A percentile compares a stretch with the other conserved stretches of the same genome.
These are phyloP conservation scores for Penicillium arizonense DNA, from an alignment of 495 filamentous ascomycete genomes.

Conservation along the genomic window DNA sequence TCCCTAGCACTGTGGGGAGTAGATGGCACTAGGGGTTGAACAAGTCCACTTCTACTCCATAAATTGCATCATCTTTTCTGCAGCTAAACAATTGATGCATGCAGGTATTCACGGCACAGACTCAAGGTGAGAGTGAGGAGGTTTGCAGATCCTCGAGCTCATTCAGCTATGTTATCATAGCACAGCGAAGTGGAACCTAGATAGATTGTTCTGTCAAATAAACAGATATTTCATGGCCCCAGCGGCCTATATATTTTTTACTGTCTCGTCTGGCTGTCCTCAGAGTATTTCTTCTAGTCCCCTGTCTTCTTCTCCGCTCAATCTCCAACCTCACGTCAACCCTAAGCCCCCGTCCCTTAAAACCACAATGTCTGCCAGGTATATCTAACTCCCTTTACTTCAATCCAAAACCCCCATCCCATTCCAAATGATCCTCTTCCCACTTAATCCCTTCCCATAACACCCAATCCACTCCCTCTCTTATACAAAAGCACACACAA, in stretches of 20 bases:
- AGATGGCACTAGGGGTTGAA: conserved; percentile 3
- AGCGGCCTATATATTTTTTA: neutral
- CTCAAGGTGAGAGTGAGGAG: conserved; percentile 1
- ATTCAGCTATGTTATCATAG: neutral
- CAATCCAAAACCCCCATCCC: neutral
- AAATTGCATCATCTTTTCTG: conserved; percentile 18
- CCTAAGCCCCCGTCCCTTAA: neutral
- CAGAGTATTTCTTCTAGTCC: neutral
- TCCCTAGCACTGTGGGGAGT: conserved; percentile 4
- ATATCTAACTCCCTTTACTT: conserved; percentile 1
- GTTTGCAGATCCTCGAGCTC: conserved; percentile 8
- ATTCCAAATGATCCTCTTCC: neutral
- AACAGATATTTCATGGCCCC: neutral
- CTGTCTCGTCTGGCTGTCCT: neutral
- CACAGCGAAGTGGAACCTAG: neutral
- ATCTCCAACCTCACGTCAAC: neutral
- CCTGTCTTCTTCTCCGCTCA: neutral
- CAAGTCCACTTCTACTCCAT: conserved; percentile 7
- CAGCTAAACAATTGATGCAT: conserved; percentile 6
- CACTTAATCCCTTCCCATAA: neutral
- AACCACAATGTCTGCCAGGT: conserved; percentile 15
- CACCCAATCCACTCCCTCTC: neutral
- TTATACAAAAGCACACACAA: neutral
- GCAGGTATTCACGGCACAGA: conserved; percentile 3
- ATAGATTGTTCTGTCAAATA: neutral